A percentile compares a stretch with the other conserved stretches of the same genome.
Evolutionary conservation across 345 rosid genomes (phyloP).

Genomic region (Trapa bicornis): DNA sequence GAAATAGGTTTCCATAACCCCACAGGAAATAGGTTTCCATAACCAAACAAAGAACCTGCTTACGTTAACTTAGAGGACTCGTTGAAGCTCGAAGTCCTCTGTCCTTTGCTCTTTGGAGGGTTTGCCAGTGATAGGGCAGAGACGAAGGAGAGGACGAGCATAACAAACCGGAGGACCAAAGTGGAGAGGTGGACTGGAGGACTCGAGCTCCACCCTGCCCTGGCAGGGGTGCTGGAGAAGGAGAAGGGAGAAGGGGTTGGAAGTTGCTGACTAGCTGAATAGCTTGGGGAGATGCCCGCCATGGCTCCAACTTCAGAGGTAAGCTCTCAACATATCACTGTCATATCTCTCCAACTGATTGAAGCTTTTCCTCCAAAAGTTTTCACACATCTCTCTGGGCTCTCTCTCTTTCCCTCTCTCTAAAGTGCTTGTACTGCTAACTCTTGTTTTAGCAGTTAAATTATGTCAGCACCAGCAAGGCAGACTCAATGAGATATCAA

Average conservation of each 20-base stretch:
- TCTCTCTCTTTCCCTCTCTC: too few relatives aligned
- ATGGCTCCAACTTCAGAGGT: slow-evolving; percentile 16
- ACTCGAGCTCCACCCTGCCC: slow-evolving; percentile 22
- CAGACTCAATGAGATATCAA: neutral
- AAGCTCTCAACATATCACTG: slow-evolving; percentile 17
- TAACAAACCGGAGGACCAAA: slow-evolving; percentile 40
- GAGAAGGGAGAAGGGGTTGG: slow-evolving; percentile 58
- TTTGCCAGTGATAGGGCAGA: slow-evolving; percentile 51
- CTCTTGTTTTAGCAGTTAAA: neutral
- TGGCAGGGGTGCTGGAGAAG: slow-evolving; percentile 27
- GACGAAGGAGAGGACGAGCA: slow-evolving; percentile 39
- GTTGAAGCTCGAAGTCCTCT: slow-evolving; percentile 31
- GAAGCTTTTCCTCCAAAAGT: slow-evolving; percentile 1
- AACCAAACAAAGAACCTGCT: slow-evolving; percentile 10
- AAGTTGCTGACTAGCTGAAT: slow-evolving; percentile 21
- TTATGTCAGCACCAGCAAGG: neutral
- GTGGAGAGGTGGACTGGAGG: slow-evolving; percentile 18
- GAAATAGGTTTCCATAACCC: neutral
- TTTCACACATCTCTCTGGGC: neutral
- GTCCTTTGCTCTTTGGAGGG: slow-evolving; percentile 21
- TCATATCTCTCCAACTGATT: neutral
- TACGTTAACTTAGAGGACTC: slow-evolving; percentile 41
- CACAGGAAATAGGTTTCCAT: neutral
- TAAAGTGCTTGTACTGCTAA: neutral
- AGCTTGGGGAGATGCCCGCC: slow-evolving; percentile 31